Conservation (phyloP, 352 stramenopile species). For the Pythium rishiriense region DNA sequence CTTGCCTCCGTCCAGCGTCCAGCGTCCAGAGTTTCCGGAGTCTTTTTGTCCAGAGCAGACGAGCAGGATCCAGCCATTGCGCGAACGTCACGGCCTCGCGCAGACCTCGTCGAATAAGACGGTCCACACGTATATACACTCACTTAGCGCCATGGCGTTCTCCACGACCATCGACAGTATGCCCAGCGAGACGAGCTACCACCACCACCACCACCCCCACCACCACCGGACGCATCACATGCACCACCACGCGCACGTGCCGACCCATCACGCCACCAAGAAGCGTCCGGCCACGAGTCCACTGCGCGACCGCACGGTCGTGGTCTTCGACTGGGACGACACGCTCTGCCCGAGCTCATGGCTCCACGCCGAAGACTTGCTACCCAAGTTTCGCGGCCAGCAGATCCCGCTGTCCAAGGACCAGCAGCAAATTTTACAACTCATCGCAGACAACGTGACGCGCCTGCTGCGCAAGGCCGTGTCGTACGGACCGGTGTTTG, state of each 20-base stretch:
- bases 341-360: conserved; percentile 86
- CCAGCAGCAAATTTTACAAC: conserved; percentile 57
- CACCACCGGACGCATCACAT: conserved; percentile 8
- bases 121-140: not conserved
- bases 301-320: conserved; percentile 76
- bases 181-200: conserved; percentile 14
- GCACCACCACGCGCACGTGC: conserved; percentile 19
- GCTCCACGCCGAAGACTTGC: conserved; percentile 76
- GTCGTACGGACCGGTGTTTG: conserved; percentile 78
- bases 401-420: conserved; percentile 54
- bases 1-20: conserved; percentile 16
- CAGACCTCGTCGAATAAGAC: conserved; percentile 6
- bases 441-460: conserved; percentile 65
- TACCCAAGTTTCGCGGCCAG: conserved; percentile 80
- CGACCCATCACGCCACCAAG: conserved; percentile 17
- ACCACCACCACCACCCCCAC: conserved; percentile 19
- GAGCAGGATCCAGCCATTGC: conserved; percentile 10
- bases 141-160: conserved; percentile 35
- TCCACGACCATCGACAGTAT: conserved; percentile 32
- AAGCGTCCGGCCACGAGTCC: conserved; percentile 27
- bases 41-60: not conserved
- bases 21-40: conserved; percentile 1
- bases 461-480: conserved; percentile 71
- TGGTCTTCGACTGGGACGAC: conserved; percentile 90
- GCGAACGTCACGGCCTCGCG: not conserved